Percentiles rank a stretch among this genome's conserved stretches.
These are phyloP conservation scores for Hypoxylon lienhwacheense DNA, from an alignment of 495 filamentous ascomycete genomes.

Conservation along the genomic window DNA sequence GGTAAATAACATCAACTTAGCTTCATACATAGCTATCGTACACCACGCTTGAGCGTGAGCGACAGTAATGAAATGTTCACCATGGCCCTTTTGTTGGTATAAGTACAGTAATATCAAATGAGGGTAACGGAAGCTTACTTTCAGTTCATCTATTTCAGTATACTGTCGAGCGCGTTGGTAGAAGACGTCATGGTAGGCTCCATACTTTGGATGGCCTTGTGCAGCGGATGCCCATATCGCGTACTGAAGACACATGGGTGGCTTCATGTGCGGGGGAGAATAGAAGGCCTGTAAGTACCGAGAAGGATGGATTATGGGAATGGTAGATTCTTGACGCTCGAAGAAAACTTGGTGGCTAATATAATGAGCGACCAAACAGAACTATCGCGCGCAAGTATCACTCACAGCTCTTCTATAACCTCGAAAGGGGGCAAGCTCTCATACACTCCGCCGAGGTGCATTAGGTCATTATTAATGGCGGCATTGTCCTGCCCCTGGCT, in stretches of 20 bases:
- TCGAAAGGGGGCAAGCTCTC: constrained; percentile 49
- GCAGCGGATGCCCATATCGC: constrained; percentile 51
- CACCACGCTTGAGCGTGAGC: constrained; percentile 53
- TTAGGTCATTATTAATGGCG: constrained; percentile 34
- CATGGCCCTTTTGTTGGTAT: constrained; percentile 38
- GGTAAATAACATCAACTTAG: constrained; percentile 47
- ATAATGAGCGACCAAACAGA: constrained; percentile 1
- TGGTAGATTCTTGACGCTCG: constrained; percentile 36
- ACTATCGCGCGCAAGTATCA: background rate
- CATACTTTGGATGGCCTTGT: constrained; percentile 44
- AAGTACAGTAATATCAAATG: too few relatives aligned
- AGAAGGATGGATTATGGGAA: constrained; percentile 47
- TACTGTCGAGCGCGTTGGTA: constrained; percentile 53
- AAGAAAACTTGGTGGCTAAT: constrained; percentile 49
- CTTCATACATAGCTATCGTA: constrained; percentile 48
- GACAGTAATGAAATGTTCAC: constrained; percentile 52
- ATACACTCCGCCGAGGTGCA: constrained; percentile 45
- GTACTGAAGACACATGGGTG: constrained; percentile 54
- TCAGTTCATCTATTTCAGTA: constrained; percentile 53
- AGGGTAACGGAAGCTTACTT: constrained; percentile 31
- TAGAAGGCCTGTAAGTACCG: constrained; percentile 48
- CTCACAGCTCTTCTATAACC: constrained; percentile 54
- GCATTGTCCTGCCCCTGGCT: constrained; percentile 7
- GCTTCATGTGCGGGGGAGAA: constrained; percentile 47
- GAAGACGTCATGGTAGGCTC: constrained; percentile 46